Percentiles rank a stretch among this genome's conserved stretches.
Conservation (phyloP, 345 rosid species). For the Microcos paniculata region DNA sequence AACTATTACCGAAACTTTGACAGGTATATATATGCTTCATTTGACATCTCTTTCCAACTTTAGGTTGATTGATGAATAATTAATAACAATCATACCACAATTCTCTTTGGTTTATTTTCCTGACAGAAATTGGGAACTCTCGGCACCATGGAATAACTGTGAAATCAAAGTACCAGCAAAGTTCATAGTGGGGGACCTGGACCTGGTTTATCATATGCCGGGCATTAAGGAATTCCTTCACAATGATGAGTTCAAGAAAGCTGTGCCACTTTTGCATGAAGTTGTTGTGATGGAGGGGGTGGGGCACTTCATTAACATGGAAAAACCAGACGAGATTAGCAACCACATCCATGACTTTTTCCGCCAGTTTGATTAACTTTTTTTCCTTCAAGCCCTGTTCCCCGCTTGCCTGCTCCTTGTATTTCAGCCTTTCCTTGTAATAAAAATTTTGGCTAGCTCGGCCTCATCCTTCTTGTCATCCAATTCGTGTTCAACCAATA, state of each 20-base stretch:
- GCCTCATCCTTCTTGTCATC: too few species aligned
- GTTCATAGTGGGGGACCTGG: constrained; percentile 51
- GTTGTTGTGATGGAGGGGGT: constrained; percentile 39
- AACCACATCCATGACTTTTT: constrained; percentile 33
- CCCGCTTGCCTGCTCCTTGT: too few species aligned
- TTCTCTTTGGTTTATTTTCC: too few species aligned
- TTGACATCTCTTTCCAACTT: background rate
- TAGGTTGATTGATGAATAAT: too few species aligned
- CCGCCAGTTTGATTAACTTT: background rate
- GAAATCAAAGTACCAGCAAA: constrained; percentile 47
- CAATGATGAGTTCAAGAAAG: constrained; percentile 24
- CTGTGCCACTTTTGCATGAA: constrained; percentile 17
- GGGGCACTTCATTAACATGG: constrained; percentile 35
- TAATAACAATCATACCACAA: too few species aligned
- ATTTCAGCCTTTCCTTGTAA: too few species aligned
- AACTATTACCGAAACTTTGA: constrained; percentile 44
- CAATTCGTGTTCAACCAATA: too few species aligned
- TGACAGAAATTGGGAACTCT: constrained; percentile 61
- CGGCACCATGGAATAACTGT: constrained; percentile 49
- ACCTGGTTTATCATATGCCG: constrained; percentile 23
- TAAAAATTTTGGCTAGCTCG: too few species aligned
- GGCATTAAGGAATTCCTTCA: constrained; percentile 27
- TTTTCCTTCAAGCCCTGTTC: background rate
- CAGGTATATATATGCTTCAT: background rate
- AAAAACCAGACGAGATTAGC: constrained; percentile 32